Conservation (phyloP, 352 stramenopile genomes). For the Globisporangium alternatum region DNA sequence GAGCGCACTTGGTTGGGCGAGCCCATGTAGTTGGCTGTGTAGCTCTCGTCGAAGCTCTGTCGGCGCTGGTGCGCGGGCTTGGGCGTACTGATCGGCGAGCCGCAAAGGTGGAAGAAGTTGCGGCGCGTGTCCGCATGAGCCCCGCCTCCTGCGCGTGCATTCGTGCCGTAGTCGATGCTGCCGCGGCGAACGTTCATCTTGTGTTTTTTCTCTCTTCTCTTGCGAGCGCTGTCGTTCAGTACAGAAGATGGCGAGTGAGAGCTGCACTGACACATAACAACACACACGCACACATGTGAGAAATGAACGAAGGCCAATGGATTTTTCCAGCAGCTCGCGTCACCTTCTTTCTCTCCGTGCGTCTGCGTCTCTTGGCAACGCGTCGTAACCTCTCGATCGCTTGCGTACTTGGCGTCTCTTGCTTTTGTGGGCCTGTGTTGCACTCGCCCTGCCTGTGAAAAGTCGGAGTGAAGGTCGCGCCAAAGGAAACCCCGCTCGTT, state of each 20-base stretch:
- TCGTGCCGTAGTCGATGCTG: slow-evolving; percentile 5
- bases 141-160: not conserved
- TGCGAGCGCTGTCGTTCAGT: not conserved
- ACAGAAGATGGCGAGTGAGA: slow-evolving; percentile 4
- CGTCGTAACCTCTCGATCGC: not conserved
- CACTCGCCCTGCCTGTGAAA: not conserved
- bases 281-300: slow-evolving; percentile 1
- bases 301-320: not conserved
- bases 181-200: slow-evolving; percentile 3
- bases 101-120: slow-evolving; percentile 70
- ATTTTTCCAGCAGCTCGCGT: slow-evolving; percentile 2
- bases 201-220: not conserved
- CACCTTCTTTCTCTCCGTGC: slow-evolving; percentile 2
- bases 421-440: not conserved
- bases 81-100: slow-evolving; percentile 73
- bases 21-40: slow-evolving; percentile 6
- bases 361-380: slow-evolving; percentile 3
- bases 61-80: slow-evolving; percentile 30
- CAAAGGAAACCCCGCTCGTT: slow-evolving; percentile 8
- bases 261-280: not conserved
- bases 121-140: slow-evolving; percentile 13
- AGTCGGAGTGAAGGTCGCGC: not conserved
- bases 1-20: slow-evolving; percentile 31
- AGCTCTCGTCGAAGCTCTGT: slow-evolving; percentile 24
- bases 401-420: not conserved